Evolutionary conservation across 495 filamentous ascomycete genomes (phyloP).

Genomic region (Aspergillus sclerotioniger): DNA sequence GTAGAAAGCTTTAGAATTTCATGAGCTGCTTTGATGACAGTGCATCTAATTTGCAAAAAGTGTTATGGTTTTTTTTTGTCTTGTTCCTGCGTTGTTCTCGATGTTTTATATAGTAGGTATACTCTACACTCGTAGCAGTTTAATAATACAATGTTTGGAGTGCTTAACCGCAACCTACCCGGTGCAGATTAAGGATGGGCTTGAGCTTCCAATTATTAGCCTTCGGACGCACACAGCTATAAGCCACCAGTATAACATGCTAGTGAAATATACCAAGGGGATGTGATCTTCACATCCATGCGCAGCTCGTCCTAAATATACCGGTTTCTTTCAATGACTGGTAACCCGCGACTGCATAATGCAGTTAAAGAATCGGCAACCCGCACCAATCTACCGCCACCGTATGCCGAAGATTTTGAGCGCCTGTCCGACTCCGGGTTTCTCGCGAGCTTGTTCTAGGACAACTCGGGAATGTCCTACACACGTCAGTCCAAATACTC

Average conservation of each 20-base stretch:
- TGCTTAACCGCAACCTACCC: too few species aligned
- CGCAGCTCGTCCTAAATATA: too few species aligned
- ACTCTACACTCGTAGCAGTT: neutral
- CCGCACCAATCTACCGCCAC: slow-evolving; percentile 39
- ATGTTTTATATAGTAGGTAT: neutral
- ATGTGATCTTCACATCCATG: too few species aligned
- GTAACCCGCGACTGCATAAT: neutral
- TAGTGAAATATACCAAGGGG: too few species aligned
- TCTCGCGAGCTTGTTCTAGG: slow-evolving; percentile 46
- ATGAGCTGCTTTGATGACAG: neutral
- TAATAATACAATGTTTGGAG: too few species aligned
- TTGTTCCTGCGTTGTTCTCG: neutral
- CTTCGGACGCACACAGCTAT: too few species aligned
- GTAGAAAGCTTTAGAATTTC: slow-evolving; percentile 2
- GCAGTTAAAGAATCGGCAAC: too few species aligned
- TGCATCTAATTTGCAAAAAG: neutral
- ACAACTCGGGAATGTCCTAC: slow-evolving; percentile 45
- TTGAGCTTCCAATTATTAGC: too few species aligned
- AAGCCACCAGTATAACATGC: too few species aligned
- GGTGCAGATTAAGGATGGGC: too few species aligned
- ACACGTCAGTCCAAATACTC: slow-evolving; percentile 4
- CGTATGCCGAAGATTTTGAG: slow-evolving; percentile 53
- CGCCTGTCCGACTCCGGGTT: slow-evolving; percentile 36
- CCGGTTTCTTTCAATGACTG: too few species aligned
- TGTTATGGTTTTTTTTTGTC: neutral